Evolutionary conservation across 2,329 filamentous ascomycete species (phyloP).

Genomic region (Cladophialophora yegresii): DNA sequence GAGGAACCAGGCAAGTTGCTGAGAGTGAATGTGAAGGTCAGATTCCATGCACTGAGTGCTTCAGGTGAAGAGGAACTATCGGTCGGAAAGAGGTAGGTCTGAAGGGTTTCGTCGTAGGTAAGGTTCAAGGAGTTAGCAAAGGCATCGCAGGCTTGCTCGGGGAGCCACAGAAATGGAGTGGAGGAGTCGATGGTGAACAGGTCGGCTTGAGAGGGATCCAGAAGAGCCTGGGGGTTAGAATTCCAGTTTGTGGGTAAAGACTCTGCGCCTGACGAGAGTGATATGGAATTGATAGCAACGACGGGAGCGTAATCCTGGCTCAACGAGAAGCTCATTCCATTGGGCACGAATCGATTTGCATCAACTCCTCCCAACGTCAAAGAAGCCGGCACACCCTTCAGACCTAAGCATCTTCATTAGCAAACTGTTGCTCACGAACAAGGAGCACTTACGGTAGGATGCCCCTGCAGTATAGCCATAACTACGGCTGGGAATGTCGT

Average conservation of each 20-base stretch:
- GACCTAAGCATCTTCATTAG: constrained; percentile 29
- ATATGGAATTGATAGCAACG: constrained; percentile 40
- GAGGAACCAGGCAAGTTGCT: constrained; percentile 38
- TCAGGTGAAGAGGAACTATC: constrained; percentile 35
- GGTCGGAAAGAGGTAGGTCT: constrained; percentile 42
- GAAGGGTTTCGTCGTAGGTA: constrained; percentile 41
- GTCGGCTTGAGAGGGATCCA: constrained; percentile 30
- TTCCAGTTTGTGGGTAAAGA: constrained; percentile 32
- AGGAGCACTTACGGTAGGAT: constrained; percentile 37
- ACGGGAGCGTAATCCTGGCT: constrained; percentile 39
- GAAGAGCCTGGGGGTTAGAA: constrained; percentile 35
- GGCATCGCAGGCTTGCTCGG: constrained; percentile 41
- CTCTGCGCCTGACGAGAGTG: constrained; percentile 32
- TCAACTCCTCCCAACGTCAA: constrained; percentile 42
- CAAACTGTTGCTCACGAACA: background rate
- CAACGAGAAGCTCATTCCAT: constrained; percentile 39
- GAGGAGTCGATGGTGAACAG: constrained; percentile 46
- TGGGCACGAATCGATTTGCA: constrained; percentile 38
- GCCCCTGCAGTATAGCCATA: constrained; percentile 43
- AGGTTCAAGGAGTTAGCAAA: constrained; percentile 45
- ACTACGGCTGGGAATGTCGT: constrained; percentile 39
- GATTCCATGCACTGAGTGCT: constrained; percentile 37
- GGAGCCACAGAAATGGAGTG: constrained; percentile 46
- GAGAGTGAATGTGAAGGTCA: constrained; percentile 44
- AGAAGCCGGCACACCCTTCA: constrained; percentile 40